Percentiles rank a stretch among this genome's conserved stretches.
Evolutionary conservation across 2,329 filamentous ascomycete species (phyloP).

Genomic region (Phialophora verrucosa): DNA sequence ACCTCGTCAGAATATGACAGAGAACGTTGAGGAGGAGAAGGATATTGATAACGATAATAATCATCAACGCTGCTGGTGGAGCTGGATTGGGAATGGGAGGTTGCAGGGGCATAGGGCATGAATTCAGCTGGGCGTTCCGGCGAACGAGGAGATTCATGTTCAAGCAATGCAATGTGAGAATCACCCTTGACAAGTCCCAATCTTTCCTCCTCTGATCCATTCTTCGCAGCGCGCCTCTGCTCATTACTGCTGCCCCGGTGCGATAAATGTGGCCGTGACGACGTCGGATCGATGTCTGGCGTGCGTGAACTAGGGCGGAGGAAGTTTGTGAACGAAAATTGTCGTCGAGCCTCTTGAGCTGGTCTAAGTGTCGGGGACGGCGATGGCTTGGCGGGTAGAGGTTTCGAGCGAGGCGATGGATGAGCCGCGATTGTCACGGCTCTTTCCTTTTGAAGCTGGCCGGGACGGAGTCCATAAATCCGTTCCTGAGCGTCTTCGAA

Average conservation of each 20-base stretch:
- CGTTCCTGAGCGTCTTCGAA: conserved; percentile 49
- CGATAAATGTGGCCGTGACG: conserved; percentile 33
- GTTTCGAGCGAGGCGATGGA: conserved; percentile 38
- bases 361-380: conserved; percentile 30
- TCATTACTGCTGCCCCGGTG: conserved; percentile 39
- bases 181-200: conserved; percentile 83
- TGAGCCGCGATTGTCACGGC: conserved; percentile 18
- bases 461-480: conserved; percentile 57
- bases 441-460: conserved; percentile 47
- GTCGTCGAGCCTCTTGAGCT: conserved; percentile 62
- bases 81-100: conserved; percentile 28
- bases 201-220: conserved; percentile 79
- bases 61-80: conserved; percentile 29
- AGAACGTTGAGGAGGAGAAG: conserved; percentile 29
- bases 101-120: conserved; percentile 18
- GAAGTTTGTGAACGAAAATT: conserved; percentile 92
- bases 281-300: conserved; percentile 31
- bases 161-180: conserved; percentile 44
- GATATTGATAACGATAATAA: conserved; percentile 32
- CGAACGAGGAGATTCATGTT: conserved; percentile 32
- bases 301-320: conserved; percentile 62
- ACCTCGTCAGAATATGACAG: conserved; percentile 38
- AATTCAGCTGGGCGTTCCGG: conserved; percentile 29
- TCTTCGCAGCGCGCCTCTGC: conserved; percentile 48
- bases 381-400: conserved; percentile 35